Conservation (phyloP, 225 moss, liverwort and hornwort genomes). For the Polytrichum formosum region DNA sequence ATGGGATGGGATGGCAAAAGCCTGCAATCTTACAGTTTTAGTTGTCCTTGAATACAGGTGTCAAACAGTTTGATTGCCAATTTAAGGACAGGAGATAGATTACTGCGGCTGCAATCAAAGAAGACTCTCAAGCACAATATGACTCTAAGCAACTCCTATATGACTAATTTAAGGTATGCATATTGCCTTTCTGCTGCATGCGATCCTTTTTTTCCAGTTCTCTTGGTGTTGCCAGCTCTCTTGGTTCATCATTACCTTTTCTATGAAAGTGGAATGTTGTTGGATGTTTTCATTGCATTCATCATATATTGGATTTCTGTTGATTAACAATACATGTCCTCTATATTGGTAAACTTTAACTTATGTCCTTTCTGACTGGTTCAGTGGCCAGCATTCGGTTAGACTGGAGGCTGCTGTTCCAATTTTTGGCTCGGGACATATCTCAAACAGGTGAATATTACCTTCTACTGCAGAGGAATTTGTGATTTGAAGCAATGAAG, state of each 20-base stretch:
- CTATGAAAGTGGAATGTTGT: too few relatives aligned
- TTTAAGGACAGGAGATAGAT: conserved; percentile 62
- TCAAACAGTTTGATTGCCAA: conserved; percentile 65
- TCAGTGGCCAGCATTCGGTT: conserved; percentile 61
- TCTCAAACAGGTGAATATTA: conserved; percentile 63
- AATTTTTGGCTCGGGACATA: conserved; percentile 44
- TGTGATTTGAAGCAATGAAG: too few relatives aligned
- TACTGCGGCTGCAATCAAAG: conserved; percentile 54
- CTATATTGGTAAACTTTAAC: too few relatives aligned
- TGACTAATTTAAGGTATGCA: conserved; percentile 66
- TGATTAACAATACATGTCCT: too few relatives aligned
- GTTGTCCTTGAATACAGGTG: conserved; percentile 33
- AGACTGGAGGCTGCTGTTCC: conserved; percentile 56
- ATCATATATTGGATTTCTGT: too few relatives aligned
- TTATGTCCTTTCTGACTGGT: conserved; percentile 1
- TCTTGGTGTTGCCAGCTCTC: too few relatives aligned
- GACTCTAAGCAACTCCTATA: conserved; percentile 46
- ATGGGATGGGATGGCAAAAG: too few relatives aligned
- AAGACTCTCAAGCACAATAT: conserved; percentile 29
- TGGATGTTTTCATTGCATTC: too few relatives aligned
- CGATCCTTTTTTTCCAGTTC: too few relatives aligned
- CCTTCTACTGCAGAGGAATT: neutral
- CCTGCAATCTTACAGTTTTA: neutral
- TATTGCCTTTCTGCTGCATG: too few relatives aligned
- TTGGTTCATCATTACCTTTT: too few relatives aligned